These are phyloP conservation scores for Silene coronaria DNA, from an alignment of 179 eudicot species.

Conservation along the genomic window DNA sequence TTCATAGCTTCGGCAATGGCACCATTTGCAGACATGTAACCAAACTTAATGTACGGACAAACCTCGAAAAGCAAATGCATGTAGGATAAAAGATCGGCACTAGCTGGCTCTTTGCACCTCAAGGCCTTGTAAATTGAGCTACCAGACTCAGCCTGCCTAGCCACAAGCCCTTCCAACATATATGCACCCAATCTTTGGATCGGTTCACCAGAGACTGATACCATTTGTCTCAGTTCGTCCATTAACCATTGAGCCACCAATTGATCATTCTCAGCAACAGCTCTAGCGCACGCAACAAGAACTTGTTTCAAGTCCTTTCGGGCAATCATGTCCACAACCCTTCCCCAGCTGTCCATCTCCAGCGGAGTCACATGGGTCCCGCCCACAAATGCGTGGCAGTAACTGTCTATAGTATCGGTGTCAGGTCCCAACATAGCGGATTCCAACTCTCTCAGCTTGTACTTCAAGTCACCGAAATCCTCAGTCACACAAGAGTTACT, in stretches of 20 bases:
- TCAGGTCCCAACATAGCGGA: conserved; percentile 73
- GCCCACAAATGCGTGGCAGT: conserved; percentile 24
- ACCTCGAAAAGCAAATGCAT: conserved; percentile 81
- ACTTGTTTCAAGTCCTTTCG: conserved; percentile 55
- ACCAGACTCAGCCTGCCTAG: conserved; percentile 68
- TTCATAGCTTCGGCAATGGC: conserved; percentile 92
- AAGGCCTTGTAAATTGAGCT: conserved; percentile 68
- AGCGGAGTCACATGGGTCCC: conserved; percentile 28
- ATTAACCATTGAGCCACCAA: conserved; percentile 52
- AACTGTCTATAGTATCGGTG: conserved; percentile 40
- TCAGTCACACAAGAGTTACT: conserved; percentile 53
- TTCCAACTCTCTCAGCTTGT: conserved; percentile 61
- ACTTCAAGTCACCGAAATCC: conserved; percentile 43
- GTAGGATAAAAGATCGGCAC: conserved; percentile 66
- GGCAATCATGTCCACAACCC: conserved; percentile 48
- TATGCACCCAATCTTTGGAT: conserved; percentile 89
- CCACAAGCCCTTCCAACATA: conserved; percentile 91
- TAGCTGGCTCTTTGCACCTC: conserved; percentile 64
- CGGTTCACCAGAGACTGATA: conserved; percentile 88
- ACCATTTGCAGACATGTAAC: conserved; percentile 96
- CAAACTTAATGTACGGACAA: conserved; percentile 90
- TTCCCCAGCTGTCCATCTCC: conserved; percentile 50
- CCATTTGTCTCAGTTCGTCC: conserved; percentile 70
- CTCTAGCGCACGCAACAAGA: conserved; percentile 66
- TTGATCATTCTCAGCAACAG: conserved; percentile 56